Conservation (phyloP, 495 filamentous ascomycete species). For the Penicillium chermesinum region DNA sequence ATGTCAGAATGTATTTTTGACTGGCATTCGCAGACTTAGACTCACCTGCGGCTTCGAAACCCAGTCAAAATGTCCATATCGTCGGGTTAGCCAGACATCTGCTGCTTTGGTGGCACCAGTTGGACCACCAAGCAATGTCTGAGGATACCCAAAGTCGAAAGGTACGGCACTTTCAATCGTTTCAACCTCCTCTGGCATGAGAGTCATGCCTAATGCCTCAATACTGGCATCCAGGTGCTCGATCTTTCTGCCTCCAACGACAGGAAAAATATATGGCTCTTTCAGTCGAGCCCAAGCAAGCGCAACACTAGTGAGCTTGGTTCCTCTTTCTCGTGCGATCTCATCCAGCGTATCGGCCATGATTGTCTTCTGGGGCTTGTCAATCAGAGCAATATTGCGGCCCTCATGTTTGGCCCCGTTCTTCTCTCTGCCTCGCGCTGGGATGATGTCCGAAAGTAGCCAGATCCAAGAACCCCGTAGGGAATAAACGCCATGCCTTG, state of each 20-base stretch:
- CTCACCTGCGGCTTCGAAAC: neutral
- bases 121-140: conserved; percentile 6
- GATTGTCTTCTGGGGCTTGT: conserved; percentile 13
- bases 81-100: neutral
- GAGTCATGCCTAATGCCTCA: conserved; percentile 43
- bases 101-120: neutral
- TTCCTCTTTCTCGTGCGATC: conserved; percentile 32
- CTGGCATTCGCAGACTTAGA: no score
- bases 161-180: conserved; percentile 46
- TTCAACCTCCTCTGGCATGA: conserved; percentile 50
- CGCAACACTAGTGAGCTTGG: conserved; percentile 51
- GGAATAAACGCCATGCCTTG: conserved; percentile 55
- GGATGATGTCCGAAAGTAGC: conserved; percentile 43
- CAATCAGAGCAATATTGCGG: conserved; percentile 7
- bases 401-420: conserved; percentile 22
- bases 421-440: conserved; percentile 24
- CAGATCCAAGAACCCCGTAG: conserved; percentile 38
- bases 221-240: conserved; percentile 58
- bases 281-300: conserved; percentile 68
- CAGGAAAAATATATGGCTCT: conserved; percentile 66
- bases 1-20: neutral
- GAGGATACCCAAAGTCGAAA: conserved; percentile 51
- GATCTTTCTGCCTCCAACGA: conserved; percentile 59
- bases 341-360: neutral
- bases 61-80: neutral